These are phyloP conservation scores for Dryas alaskensis DNA, from an alignment of 306 rosid species.

Conservation along the genomic window DNA sequence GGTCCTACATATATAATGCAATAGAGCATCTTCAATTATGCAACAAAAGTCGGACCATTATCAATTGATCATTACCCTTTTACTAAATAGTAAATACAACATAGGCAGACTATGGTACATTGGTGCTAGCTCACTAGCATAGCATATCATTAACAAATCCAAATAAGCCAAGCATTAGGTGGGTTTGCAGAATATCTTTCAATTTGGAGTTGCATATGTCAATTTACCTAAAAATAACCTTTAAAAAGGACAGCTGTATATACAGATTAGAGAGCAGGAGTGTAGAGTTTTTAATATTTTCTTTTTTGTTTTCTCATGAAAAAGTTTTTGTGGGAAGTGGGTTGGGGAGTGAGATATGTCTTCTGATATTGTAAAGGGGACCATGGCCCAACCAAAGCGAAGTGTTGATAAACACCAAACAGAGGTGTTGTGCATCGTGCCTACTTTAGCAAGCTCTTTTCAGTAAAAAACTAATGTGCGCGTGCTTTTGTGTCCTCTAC, in stretches of 20 bases:
- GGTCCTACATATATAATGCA: no score
- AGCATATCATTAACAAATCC: neutral
- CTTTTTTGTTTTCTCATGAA: neutral
- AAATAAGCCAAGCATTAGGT: neutral
- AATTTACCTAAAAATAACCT: neutral
- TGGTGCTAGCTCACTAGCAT: no score
- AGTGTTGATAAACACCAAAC: slow-evolving; percentile 18
- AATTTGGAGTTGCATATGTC: neutral
- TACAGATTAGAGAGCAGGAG: neutral
- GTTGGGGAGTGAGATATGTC: neutral
- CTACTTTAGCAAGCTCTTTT: slow-evolving; percentile 16
- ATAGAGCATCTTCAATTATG: no score
- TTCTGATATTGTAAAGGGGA: neutral
- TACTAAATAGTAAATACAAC: no score
- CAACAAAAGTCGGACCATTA: no score
- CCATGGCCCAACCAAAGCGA: neutral
- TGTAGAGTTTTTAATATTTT: neutral
- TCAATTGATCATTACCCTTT: no score
- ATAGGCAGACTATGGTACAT: no score
- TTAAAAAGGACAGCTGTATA: neutral
- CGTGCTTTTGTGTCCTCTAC: slow-evolving; percentile 21
- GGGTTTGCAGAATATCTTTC: neutral
- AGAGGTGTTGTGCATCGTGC: slow-evolving; percentile 25
- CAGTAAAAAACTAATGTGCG: slow-evolving; percentile 13
- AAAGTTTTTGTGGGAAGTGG: neutral